Base-by-base conservation (phyloP, 2,329 filamentous ascomycete species). In the Phymatotrichopsis omnivora region DNA sequence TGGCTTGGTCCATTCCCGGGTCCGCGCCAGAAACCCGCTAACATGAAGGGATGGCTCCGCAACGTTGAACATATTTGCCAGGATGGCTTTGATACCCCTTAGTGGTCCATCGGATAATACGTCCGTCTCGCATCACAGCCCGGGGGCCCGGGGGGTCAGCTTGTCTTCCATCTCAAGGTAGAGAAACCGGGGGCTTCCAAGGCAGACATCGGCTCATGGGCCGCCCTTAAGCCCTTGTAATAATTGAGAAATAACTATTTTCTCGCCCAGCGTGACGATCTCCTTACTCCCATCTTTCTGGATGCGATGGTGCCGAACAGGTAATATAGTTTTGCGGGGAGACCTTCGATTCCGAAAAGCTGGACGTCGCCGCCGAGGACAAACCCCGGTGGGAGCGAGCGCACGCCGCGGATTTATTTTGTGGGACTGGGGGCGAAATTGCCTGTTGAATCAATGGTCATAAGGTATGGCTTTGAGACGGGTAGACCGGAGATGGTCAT, bases 191-290 rank as follows among this genome's bases (percentile, higher is more conserved):
- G 46, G 46, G 11, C 39, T 45, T 6, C 34, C 17, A 24, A 49
- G 32, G n/a, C 28, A n/a, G 12, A 49, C 41, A 49, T 49, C 46
- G 12, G 41, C 46, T 14, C 44, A 49, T 16, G 35, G 14, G 19
- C 28, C 40, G 2, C 41, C 46, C 7, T 6, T 37, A n/a, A 49
- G 22, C 3, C 35, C 30, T 20, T 41, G 39, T 3, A 49, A 32
- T 20, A 49, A n/a, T 41, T 31, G 11, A 49, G 22, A 35, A 41
- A 30, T 27, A 49, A 22, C 8, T n/a, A n/a, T n/a, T n/a, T 27
- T 35, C 33, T 49, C 46, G 7, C 46, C 46, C 36, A 49, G 23
- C 27, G 41, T 49, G 8, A 49, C 41, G n/a, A 49, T 31, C 42
- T 49, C 46, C 7, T 35, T 39, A 7, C 44, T 27, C 7, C 36